These are phyloP conservation scores for Corinectria fuckeliana DNA, from an alignment of 2,329 filamentous ascomycete species.

Conservation along the genomic window DNA sequence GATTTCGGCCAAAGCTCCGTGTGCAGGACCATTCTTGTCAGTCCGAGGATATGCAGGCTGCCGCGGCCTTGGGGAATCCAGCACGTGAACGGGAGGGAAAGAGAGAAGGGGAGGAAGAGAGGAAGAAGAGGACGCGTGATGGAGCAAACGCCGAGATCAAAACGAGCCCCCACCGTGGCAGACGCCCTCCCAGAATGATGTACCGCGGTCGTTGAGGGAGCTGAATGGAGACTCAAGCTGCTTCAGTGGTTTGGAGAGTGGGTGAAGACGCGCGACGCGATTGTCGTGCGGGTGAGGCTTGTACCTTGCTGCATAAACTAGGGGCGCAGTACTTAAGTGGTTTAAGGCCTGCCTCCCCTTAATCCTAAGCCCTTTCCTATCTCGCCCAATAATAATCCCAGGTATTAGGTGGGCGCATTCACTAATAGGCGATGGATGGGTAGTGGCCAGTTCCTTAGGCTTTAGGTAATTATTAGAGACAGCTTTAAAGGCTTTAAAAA, in stretches of 20 bases:
- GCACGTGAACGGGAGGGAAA: neutral
- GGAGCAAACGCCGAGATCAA: neutral
- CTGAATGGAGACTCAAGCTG: constrained; percentile 5
- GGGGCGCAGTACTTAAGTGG: constrained; percentile 18
- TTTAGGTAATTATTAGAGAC: too few relatives aligned
- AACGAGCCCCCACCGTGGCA: neutral
- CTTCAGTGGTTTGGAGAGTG: too few relatives aligned
- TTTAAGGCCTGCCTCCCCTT: neutral
- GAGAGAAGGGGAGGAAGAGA: neutral
- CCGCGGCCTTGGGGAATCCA: neutral
- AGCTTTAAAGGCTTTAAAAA: neutral
- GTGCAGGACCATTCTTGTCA: neutral
- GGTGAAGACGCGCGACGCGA: constrained; percentile 36
- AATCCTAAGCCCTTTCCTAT: neutral
- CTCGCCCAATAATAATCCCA: neutral
- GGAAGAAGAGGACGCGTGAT: neutral
- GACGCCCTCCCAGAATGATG: neutral
- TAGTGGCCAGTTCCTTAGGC: neutral
- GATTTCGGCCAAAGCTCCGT: neutral
- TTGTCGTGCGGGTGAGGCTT: neutral
- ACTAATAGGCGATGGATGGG: neutral
- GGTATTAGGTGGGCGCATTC: neutral
- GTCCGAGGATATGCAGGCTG: neutral
- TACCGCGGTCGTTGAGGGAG: neutral
- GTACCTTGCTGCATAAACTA: constrained; percentile 15